Base-by-base conservation (phyloP, 1,284 basidiomycete genomes). In the Moesziomyces sp. region DNA sequence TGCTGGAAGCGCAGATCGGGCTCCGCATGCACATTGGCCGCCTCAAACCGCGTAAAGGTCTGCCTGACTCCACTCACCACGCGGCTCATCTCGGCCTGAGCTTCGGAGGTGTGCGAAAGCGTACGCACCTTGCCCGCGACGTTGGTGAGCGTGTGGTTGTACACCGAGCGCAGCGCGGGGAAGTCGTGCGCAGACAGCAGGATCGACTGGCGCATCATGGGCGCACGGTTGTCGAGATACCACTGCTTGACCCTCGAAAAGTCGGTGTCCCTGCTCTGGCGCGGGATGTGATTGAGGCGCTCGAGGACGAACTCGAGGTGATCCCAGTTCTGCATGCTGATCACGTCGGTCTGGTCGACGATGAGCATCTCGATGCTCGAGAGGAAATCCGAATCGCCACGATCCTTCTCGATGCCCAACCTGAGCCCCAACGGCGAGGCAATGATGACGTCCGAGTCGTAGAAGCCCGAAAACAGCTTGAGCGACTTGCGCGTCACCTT, bases 321-420 rank as follows among this genome's bases (percentile, higher is more conserved):
- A 53, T 98, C 94, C 97, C 97, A 99, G 81, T 99, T 99, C 86
- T 99, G 96, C 97, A 99, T 99, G 8, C 90, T 88, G 82, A 99
- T 88, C 3, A 92, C 91, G 82, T 99, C 94, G 86, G 93, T 87
- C 78, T 98, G 94, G 84, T 99, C 97, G 10, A 92, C 88, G n/a
- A 98, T 85, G n/a, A 93, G 85, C 16, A 99, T 86, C 84, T 99
- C 97, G 70, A 99, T 92, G 3, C 93, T 96, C 3, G 93, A 93
- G 52, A 99, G 87, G 83, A 96, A 93, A 85, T 99, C 96, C 6
- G 89, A 90, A 74, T 88, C 91, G 72, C 65, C 79, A n/a, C 47
- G 52, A 61, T 98, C 93, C 84, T 95, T 96, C 85, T 99, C 96
- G 48, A 97, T 95, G 0, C 91, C 90, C 88, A 95, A 89, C 76